phyloP scores from a whole-genome alignment of 2,329 filamentous ascomycete genomes.

The Alternaria arborescens region DNA sequence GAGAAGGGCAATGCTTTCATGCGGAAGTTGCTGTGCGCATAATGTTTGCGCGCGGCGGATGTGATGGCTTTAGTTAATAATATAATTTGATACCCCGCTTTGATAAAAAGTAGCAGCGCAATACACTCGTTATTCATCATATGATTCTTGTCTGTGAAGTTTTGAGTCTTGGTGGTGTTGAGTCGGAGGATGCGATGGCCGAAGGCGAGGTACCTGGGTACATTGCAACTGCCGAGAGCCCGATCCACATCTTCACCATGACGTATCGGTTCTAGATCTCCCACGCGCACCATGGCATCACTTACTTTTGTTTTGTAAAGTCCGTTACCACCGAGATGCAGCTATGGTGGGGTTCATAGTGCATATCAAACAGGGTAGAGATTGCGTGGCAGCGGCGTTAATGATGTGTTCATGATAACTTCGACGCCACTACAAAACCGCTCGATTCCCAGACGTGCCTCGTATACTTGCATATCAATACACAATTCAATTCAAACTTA shows the following conservation, averaged over 20 bases:
- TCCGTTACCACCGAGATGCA: conserved; percentile 2
- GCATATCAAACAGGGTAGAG: background rate
- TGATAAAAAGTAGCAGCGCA: background rate
- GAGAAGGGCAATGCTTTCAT: conserved; percentile 22
- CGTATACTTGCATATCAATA: background rate
- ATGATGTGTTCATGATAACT: conserved; percentile 11
- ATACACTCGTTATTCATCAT: background rate
- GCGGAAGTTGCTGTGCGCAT: conserved; percentile 18
- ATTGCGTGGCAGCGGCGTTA: conserved; percentile 1
- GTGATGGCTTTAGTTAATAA: background rate
- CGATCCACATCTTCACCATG: conserved; percentile 5
- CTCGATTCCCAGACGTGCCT: background rate
- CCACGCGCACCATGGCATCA: background rate
- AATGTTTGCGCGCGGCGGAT: background rate
- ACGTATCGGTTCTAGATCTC: conserved; percentile 8
- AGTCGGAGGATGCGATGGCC: background rate
- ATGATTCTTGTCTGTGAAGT: background rate
- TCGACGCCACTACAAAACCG: conserved; percentile 5
- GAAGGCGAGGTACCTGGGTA: background rate
- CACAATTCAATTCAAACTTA: background rate
- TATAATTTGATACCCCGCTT: conserved; percentile 7
- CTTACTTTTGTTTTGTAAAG: background rate
- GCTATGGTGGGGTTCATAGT: background rate
- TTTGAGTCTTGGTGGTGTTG: background rate
- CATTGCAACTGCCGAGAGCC: conserved; percentile 12